Base-by-base conservation (phyloP, 495 filamentous ascomycete genomes). In the Pyronema omphalodes region DNA sequence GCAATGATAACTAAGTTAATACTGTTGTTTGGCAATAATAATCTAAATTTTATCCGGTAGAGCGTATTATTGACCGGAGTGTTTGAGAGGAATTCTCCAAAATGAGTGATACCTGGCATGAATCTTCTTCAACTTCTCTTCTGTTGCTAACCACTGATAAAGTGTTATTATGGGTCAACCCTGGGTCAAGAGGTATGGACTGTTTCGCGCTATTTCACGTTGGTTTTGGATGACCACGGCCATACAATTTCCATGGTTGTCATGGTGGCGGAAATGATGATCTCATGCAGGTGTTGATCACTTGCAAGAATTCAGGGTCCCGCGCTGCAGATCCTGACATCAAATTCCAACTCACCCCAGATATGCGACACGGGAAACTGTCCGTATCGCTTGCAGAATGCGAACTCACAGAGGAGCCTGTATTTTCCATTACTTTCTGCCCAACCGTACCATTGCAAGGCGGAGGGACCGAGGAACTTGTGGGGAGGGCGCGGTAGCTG, bases 281-380 rank as follows among this genome's bases (percentile, higher is more conserved):
- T 47, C 44, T 47, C 44, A 47, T 47, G 44, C 44, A 23, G 44
- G 12, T 47, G 44, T 9, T 47, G 44, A 47, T 47, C 44, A 15
- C 17, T 23, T 29, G 23, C n/a, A 15, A 47, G 9, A 19, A 47
- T 15, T 47, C 17, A n/a, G 23, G 44, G 44, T n/a, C 23, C 44
- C 9, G 14, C n/a, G 9, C 9, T 23, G 44, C 44, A 47, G 44
- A 47, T 47, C 44, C 44, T 47, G 44, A 47, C 44, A 47, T 47
- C 44, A 47, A 47, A 23, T 47, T 17, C 11, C 39, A 41, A 41
- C 15, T 6, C 15, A 12, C 15, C 39, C 11, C 39, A 17, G 39
- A 1, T 12, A 41, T 29, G 23, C 23, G 23, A 29, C 23, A 29
- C 23, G 23, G 23, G 23, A 29, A 29, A 29, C 23, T 6, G 39